Evolutionary conservation across 257 asterid species (phyloP).

Genomic region (Thymus mandschuricus): DNA sequence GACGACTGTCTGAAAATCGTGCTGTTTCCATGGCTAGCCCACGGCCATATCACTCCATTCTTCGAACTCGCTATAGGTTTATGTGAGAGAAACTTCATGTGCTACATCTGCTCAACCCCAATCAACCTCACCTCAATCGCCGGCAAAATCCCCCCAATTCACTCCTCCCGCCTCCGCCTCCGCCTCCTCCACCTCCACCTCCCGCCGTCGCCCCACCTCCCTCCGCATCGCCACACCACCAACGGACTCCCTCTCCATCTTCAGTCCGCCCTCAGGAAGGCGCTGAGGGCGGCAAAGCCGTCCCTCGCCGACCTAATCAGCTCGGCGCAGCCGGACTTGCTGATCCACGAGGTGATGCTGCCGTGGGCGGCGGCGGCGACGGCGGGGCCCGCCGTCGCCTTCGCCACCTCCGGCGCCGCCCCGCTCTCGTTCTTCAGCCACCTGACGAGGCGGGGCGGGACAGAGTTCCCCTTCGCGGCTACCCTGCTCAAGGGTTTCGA

Average conservation of each 20-base stretch:
- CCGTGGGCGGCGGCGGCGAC: conserved; percentile 47
- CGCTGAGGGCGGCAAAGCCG: conserved; percentile 42
- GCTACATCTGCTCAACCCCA: conserved; percentile 48
- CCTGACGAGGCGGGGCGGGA: neutral
- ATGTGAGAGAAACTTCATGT: conserved; percentile 32
- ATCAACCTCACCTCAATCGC: conserved; percentile 46
- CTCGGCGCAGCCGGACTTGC: conserved; percentile 43
- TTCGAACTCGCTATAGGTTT: conserved; percentile 58
- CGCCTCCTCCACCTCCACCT: conserved; percentile 47
- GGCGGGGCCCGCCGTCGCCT: conserved; percentile 28
- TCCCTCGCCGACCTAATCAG: conserved; percentile 25
- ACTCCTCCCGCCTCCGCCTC: conserved; percentile 36
- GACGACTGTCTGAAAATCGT: conserved; percentile 28
- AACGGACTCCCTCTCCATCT: conserved; percentile 63
- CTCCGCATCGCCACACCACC: conserved; percentile 53
- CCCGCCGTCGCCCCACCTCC: conserved; percentile 43
- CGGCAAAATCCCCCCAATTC: conserved; percentile 30
- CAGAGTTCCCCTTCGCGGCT: conserved; percentile 36
- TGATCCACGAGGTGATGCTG: conserved; percentile 41
- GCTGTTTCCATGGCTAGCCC: conserved; percentile 62
- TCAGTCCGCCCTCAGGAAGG: conserved; percentile 38
- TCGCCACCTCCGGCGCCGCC: conserved; percentile 43
- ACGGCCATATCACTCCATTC: conserved; percentile 62
- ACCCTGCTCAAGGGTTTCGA: conserved; percentile 31
- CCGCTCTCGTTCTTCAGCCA: conserved; percentile 30